Conservation (phyloP, 257 asterid genomes). For the Lavandula angustifolia region DNA sequence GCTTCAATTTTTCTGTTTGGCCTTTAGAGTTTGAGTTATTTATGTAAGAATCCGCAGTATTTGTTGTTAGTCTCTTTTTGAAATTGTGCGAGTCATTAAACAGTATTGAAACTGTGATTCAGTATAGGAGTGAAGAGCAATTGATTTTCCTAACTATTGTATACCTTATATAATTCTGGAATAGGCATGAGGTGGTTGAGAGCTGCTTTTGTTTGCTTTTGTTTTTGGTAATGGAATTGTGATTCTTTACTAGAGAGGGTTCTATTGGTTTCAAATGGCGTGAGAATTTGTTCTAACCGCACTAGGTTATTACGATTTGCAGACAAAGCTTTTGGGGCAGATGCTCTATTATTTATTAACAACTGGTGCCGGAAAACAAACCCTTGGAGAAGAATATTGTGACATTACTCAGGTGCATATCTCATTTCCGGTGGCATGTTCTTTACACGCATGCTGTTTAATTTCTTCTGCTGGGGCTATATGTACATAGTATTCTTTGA, state of each 20-base stretch:
- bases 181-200: conserved; percentile 5
- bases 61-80: conserved; percentile 1
- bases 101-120: background rate
- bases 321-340: conserved; percentile 96
- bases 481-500: background rate
- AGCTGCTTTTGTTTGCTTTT: background rate
- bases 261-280: background rate
- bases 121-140: background rate
- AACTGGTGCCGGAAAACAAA: conserved; percentile 95
- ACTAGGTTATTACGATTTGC: conserved; percentile 31
- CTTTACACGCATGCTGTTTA: conserved; percentile 15
- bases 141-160: background rate
- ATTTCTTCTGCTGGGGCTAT: conserved; percentile 19
- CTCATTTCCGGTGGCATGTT: background rate
- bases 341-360: conserved; percentile 89
- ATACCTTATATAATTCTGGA: background rate
- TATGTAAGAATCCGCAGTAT: background rate
- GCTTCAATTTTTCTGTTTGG: conserved; percentile 11
- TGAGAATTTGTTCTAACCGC: conserved; percentile 9
- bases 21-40: background rate
- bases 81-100: background rate
- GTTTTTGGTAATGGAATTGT: conserved; percentile 1
- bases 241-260: background rate
- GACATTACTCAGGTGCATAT: conserved; percentile 81
- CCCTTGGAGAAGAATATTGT: conserved; percentile 97